phyloP scores from a whole-genome alignment of 169 alveolate species.

The Perkinsus marinus region DNA sequence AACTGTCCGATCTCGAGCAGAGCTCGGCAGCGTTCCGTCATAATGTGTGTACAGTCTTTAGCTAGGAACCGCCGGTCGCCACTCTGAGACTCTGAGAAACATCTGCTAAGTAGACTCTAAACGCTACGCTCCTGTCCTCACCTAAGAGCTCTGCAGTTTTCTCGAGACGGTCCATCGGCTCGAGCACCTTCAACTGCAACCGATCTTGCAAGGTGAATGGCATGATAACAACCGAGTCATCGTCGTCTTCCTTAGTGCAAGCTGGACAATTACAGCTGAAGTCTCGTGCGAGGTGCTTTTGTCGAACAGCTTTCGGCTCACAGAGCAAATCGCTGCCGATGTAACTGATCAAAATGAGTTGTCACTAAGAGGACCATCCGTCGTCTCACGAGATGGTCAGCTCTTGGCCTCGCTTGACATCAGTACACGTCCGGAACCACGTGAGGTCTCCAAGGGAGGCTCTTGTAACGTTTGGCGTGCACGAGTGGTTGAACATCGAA shows the following conservation, averaged over 20 bases:
- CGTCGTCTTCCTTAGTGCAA: not conserved
- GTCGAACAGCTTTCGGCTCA: not conserved
- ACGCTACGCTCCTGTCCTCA: not conserved
- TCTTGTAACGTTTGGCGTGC: not conserved
- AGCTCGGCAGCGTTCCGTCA: not conserved
- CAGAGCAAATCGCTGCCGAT: not conserved
- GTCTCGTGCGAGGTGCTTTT: not conserved
- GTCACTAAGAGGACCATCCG: not conserved
- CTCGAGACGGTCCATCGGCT: not conserved
- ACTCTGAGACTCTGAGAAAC: not conserved
- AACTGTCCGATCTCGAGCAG: not conserved
- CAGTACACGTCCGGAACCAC: not conserved
- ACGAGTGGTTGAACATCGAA: not conserved
- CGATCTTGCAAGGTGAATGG: not conserved
- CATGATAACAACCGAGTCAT: not conserved
- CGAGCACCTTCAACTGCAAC: not conserved
- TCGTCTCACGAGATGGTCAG: not conserved
- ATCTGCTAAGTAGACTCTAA: not conserved
- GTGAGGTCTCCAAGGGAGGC: not conserved
- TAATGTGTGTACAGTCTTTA: not conserved
- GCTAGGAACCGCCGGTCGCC: not conserved
- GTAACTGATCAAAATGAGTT: not conserved
- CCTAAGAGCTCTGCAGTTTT: not conserved
- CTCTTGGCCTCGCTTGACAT: not conserved
- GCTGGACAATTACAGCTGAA: not conserved